Base-by-base conservation (phyloP, 2,329 filamentous ascomycete species). In the Emydomyces testavorans region DNA sequence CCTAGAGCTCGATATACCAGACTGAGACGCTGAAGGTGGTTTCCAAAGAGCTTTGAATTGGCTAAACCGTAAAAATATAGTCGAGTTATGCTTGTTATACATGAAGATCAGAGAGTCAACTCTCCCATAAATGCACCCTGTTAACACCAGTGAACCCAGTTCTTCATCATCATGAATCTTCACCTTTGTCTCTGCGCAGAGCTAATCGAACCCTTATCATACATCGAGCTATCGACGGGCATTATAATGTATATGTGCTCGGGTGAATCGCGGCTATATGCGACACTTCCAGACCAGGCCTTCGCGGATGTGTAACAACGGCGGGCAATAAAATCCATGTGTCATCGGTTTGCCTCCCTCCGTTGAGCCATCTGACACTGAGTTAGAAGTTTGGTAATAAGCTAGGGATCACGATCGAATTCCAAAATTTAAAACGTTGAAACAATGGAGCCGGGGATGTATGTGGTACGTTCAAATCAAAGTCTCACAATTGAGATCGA, bases 331-430 rank as follows among this genome's bases (percentile, higher is more conserved):
- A 40, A 18, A 21, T 11, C 7, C 20, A 52, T 6, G 6, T 34
- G 35, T 36, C 51, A 54, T 55, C 56, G 52, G 5, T 29, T 45
- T 28, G n/a, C 42, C 18, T 47, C 45, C 32, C 13, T 40, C 20
- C 13, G 32, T 47, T 47, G 45, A 34, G 37, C 20, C 36, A 47
- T 39, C 45, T 47, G 18, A 5, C 16, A 26, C 21, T n/a, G 1
- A 8, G 23, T 47, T 31, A 47, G 44, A 8, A 18, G 13, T 16
- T 43, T 43, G 37, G 11, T 29, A 35, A 11, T 2, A 6, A 35
- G 3, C 24, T 20, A n/a, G 20, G 39, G 18, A 31, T 11, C 29
- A n/a, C n/a, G n/a, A n/a, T 3, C 10, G 3, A 3, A 31, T 11
- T 31, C 29, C 29, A 31, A 5, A 10, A 2, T 31, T 11, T 2